phyloP scores from a whole-genome alignment of 192 early-diverging fungal species.

The Coemansia sp. region DNA sequence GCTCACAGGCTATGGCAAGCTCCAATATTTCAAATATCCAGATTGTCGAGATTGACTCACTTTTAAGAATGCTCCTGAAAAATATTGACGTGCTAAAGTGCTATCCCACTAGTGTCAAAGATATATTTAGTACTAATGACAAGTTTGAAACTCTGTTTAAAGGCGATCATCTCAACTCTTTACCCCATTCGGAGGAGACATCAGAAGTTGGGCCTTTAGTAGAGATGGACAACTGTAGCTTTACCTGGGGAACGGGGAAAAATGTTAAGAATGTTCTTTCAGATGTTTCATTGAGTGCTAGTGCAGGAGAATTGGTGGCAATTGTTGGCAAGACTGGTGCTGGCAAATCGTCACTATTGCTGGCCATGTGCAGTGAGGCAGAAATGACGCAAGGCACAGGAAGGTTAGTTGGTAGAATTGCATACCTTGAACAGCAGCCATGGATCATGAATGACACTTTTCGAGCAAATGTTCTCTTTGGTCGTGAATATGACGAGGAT shows the following conservation, averaged over 20 bases:
- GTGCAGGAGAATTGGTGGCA: slow-evolving; percentile 53
- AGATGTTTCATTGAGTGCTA: slow-evolving; percentile 8
- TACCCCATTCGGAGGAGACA: not conserved
- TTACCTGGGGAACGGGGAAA: slow-evolving; percentile 8
- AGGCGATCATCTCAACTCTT: slow-evolving; percentile 27
- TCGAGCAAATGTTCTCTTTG: slow-evolving; percentile 82
- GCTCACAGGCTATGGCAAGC: not conserved
- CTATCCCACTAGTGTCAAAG: too few species aligned
- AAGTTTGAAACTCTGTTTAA: slow-evolving; percentile 20
- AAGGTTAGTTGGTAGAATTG: slow-evolving; percentile 20
- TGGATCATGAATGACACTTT: slow-evolving; percentile 60
- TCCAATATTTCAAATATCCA: slow-evolving; percentile 23
- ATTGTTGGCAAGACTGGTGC: slow-evolving; percentile 63
- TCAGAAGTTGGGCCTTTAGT: not conserved
- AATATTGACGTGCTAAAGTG: not conserved
- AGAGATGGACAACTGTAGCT: slow-evolving; percentile 17
- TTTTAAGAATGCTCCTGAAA: slow-evolving; percentile 4
- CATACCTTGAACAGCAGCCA: slow-evolving; percentile 27
- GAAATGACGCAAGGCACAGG: slow-evolving; percentile 41
- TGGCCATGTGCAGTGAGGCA: slow-evolving; percentile 63
- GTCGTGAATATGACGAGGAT: slow-evolving; percentile 59
- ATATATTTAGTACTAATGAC: too few species aligned
- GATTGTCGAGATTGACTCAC: slow-evolving; percentile 15
- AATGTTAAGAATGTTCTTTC: slow-evolving; percentile 1
- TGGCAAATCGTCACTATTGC: slow-evolving; percentile 66